Percentiles rank a stretch among this genome's conserved stretches.
phyloP scores from a whole-genome alignment of 2,329 filamentous ascomycete species.

The Pezicula carpinea region DNA sequence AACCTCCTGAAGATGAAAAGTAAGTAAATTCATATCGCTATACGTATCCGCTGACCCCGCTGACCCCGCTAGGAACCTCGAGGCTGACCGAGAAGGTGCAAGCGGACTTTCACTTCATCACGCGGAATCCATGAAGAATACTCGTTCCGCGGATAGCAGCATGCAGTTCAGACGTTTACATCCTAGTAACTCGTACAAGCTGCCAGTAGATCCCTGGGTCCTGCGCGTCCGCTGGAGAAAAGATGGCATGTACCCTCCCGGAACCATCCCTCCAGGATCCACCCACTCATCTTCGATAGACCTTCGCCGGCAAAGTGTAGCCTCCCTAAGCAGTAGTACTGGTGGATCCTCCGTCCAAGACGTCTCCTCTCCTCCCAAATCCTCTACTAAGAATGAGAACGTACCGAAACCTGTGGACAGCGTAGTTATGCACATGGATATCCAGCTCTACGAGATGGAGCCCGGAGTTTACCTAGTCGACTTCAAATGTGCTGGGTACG shows the following conservation, averaged over 20 bases:
- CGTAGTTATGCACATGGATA: slow-evolving; percentile 91
- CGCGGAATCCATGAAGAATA: slow-evolving; percentile 31
- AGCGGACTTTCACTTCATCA: slow-evolving; percentile 33
- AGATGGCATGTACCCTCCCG: slow-evolving; percentile 62
- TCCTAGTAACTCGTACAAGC: slow-evolving; percentile 62
- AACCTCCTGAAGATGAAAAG: slow-evolving; percentile 34
- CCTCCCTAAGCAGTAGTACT: slow-evolving; percentile 27
- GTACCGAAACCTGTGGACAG: slow-evolving; percentile 22
- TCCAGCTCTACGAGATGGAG: slow-evolving; percentile 94
- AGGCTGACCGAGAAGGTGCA: slow-evolving; percentile 26
- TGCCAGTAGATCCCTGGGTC: slow-evolving; percentile 94
- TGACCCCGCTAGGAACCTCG: slow-evolving; percentile 35
- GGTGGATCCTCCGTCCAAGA: slow-evolving; percentile 24
- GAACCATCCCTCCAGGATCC: slow-evolving; percentile 42
- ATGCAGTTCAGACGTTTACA: slow-evolving; percentile 35
- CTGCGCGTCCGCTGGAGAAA: slow-evolving; percentile 88
- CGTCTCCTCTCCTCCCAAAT: slow-evolving; percentile 15
- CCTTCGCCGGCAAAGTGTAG: slow-evolving; percentile 33
- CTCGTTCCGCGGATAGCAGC: slow-evolving; percentile 21
- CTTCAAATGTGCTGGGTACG: slow-evolving; percentile 97
- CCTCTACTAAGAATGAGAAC: slow-evolving; percentile 5
- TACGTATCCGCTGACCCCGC: slow-evolving; percentile 7
- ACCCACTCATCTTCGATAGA: slow-evolving; percentile 43
- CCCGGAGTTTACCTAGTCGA: slow-evolving; percentile 91
- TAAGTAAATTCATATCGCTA: slow-evolving; percentile 22